A percentile compares a stretch with the other conserved stretches of the same genome.
These are phyloP conservation scores for Wolfiporia cocos DNA, from an alignment of 1,284 basidiomycete species.

Conservation along the genomic window DNA sequence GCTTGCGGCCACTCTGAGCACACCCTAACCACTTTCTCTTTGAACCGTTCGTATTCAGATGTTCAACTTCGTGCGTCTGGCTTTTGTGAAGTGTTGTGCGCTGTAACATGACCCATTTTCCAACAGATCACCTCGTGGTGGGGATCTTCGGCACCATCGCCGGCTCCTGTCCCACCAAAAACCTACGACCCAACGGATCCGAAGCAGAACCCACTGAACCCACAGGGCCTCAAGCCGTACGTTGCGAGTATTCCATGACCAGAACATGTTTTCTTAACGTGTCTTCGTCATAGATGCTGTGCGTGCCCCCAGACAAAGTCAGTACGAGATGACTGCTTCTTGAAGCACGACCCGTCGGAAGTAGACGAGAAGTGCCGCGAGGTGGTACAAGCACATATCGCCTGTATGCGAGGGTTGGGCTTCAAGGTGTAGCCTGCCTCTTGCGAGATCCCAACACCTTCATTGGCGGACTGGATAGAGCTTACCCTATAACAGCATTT, in stretches of 20 bases:
- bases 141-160: constrained; percentile 27
- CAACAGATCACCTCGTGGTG: constrained; percentile 36
- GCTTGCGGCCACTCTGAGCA: constrained; percentile 6
- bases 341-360: constrained; percentile 65
- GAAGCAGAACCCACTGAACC: constrained; percentile 80
- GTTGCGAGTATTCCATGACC: too few relatives aligned
- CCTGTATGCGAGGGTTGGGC: constrained; percentile 87
- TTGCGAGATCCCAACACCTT: too few relatives aligned
- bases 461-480: too few relatives aligned
- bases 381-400: constrained; percentile 74
- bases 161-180: constrained; percentile 26
- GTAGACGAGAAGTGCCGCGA: constrained; percentile 78
- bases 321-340: constrained; percentile 89
- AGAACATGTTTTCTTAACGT: background rate
- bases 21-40: background rate
- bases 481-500: too few relatives aligned
- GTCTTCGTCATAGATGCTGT: constrained; percentile 63
- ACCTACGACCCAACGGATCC: constrained; percentile 62
- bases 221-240: constrained; percentile 87
- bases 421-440: constrained; percentile 62
- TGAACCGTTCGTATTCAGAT: constrained; percentile 1
- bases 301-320: constrained; percentile 95
- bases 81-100: background rate
- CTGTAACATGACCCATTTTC: background rate
- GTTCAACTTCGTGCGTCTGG: constrained; percentile 11